Evolutionary conservation across 163 green algal species (phyloP).

Genomic region (Chlorella variabilis): DNA sequence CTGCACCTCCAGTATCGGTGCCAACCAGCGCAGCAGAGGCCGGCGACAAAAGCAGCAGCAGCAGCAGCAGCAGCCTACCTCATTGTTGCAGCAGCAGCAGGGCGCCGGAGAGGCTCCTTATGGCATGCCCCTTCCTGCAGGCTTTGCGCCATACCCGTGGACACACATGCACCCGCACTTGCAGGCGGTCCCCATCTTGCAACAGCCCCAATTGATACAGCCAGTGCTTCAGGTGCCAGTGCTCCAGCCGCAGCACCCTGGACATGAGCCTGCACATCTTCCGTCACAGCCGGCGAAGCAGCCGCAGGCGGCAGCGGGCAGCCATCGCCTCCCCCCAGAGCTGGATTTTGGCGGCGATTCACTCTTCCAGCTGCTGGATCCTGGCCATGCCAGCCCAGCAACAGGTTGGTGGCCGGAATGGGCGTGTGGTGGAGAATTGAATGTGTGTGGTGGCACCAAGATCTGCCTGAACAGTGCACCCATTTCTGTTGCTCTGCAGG

Average conservation of each 20-base stretch:
- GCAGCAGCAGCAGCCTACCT: not conserved
- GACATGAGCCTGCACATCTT: not conserved
- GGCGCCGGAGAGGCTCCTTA: not conserved
- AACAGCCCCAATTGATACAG: not conserved
- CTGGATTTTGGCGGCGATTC: slow-evolving; percentile 4
- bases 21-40: not conserved
- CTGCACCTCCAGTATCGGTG: not conserved
- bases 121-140: not conserved
- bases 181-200: not conserved
- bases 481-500: not conserved
- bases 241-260: not conserved
- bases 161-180: slow-evolving; percentile 11
- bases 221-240: not conserved
- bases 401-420: not conserved
- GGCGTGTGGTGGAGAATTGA: not conserved
- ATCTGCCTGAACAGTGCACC: not conserved
- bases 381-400: not conserved
- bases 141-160: slow-evolving; percentile 3
- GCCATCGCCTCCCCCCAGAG: not conserved
- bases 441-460: not conserved
- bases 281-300: no score
- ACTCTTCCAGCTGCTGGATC: slow-evolving; percentile 1
- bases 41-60: not conserved
- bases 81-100: not conserved
- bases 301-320: not conserved